Conservation (phyloP, 2,329 filamentous ascomycete genomes). For the Drechslerella stenobrocha region DNA sequence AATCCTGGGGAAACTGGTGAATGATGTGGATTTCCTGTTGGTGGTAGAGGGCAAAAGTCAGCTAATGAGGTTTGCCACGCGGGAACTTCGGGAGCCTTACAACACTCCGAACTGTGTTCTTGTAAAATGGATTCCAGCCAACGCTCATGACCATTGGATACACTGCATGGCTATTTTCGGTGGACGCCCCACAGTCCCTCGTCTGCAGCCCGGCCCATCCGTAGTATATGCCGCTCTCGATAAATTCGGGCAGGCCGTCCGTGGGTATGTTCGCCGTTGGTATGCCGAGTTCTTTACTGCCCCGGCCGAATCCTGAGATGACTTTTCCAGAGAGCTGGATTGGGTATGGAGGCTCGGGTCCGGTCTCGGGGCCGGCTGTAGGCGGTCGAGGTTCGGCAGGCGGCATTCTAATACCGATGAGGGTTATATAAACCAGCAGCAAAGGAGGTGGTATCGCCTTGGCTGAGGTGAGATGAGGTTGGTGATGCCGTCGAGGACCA, state of each 20-base stretch:
- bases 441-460: too few relatives aligned
- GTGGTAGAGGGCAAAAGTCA: not conserved
- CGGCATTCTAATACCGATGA: too few relatives aligned
- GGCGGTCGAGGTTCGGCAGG: slow-evolving; percentile 63
- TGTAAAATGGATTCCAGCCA: slow-evolving; percentile 97
- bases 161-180: slow-evolving; percentile 56
- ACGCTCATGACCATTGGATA: slow-evolving; percentile 92
- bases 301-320: slow-evolving; percentile 88
- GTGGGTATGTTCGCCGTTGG: slow-evolving; percentile 87
- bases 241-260: slow-evolving; percentile 66
- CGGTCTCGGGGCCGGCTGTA: slow-evolving; percentile 72
- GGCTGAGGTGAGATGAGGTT: slow-evolving; percentile 10
- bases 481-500: slow-evolving; percentile 8
- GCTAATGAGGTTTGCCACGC: not conserved
- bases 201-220: slow-evolving; percentile 74
- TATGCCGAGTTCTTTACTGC: slow-evolving; percentile 95
- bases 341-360: slow-evolving; percentile 78
- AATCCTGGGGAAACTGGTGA: slow-evolving; percentile 74
- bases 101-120: slow-evolving; percentile 81
- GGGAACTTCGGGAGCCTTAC: slow-evolving; percentile 55
- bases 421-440: too few relatives aligned
- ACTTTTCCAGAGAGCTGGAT: slow-evolving; percentile 82
- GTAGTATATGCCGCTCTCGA: slow-evolving; percentile 85
- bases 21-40: slow-evolving; percentile 78
- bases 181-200: slow-evolving; percentile 26